A percentile compares a stretch with the other conserved stretches of the same genome.
phyloP scores from a whole-genome alignment of 805 yeast species.

The Suhomyces sp. region DNA sequence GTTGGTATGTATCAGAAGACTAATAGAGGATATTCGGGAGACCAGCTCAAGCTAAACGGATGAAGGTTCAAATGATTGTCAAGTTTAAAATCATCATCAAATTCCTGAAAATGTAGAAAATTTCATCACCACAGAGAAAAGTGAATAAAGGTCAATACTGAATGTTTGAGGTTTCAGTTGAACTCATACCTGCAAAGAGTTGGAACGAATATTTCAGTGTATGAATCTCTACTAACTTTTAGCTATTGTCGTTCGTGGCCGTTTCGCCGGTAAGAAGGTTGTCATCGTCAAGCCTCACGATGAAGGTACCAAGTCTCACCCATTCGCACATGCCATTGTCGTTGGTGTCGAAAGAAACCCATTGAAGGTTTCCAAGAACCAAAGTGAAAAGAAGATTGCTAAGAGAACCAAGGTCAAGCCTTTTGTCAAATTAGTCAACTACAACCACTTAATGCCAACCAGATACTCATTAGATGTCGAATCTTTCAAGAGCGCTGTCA shows the following conservation, averaged over 20 bases:
- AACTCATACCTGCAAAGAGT: too few species aligned
- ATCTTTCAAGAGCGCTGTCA: slow-evolving; percentile 84
- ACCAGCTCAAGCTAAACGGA: neutral
- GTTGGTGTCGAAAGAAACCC: slow-evolving; percentile 99
- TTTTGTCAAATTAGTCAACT: slow-evolving; percentile 97
- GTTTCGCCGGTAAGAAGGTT: slow-evolving; percentile 99
- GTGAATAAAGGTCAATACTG: too few species aligned
- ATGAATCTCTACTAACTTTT: slow-evolving; percentile 16
- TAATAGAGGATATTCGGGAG: neutral
- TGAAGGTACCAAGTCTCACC: slow-evolving; percentile 98
- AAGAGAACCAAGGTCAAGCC: slow-evolving; percentile 99
- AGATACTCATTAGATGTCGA: slow-evolving; percentile 98
- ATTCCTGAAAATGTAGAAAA: too few species aligned
- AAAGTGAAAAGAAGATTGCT: slow-evolving; percentile 94
- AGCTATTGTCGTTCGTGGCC: slow-evolving; percentile 99
- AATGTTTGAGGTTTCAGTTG: too few species aligned
- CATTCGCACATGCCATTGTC: slow-evolving; percentile 98
- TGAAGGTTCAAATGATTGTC: neutral
- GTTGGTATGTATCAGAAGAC: slow-evolving; percentile 74
- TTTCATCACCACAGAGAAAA: too few species aligned
- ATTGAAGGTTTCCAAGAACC: slow-evolving; percentile 90
- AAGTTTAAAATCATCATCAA: neutral
- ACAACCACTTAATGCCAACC: slow-evolving; percentile 99
- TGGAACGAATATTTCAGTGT: too few species aligned
- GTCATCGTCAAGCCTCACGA: slow-evolving; percentile 98